phyloP scores from a whole-genome alignment of 2,329 filamentous ascomycete species.

The Byssochlamys sp. region DNA sequence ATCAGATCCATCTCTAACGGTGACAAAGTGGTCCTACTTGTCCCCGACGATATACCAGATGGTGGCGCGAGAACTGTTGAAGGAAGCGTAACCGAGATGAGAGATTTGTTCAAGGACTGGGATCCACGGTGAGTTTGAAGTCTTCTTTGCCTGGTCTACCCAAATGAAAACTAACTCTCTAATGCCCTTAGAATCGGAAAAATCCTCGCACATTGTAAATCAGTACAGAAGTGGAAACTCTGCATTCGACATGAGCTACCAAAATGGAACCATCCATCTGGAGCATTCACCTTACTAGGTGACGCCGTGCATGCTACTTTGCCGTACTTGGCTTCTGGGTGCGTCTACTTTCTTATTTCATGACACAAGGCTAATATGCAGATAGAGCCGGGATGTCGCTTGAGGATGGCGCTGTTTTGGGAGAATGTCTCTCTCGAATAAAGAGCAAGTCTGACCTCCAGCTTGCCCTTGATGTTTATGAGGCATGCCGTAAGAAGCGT shows the following conservation, averaged over 20 bases:
- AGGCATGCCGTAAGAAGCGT: constrained; percentile 48
- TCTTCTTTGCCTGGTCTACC: background rate
- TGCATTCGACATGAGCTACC: constrained; percentile 48
- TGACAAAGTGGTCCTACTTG: constrained; percentile 47
- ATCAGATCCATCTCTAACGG: background rate
- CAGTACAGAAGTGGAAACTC: constrained; percentile 53
- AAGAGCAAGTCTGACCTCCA: constrained; percentile 33
- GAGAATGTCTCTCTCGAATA: constrained; percentile 44
- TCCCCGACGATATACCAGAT: constrained; percentile 53
- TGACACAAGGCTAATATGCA: constrained; percentile 3
- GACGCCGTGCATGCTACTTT: constrained; percentile 57
- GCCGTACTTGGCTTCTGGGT: constrained; percentile 49
- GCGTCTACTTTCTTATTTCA: background rate
- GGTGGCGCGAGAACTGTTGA: constrained; percentile 42
- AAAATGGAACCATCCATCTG: constrained; percentile 49
- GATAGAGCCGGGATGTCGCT: constrained; percentile 50
- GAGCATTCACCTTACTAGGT: constrained; percentile 50
- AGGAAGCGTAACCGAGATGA: constrained; percentile 47
- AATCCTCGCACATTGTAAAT: constrained; percentile 47
- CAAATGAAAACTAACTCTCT: background rate
- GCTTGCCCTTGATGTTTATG: constrained; percentile 38
- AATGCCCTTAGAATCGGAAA: constrained; percentile 37
- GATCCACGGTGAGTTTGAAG: constrained; percentile 36
- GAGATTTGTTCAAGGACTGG: constrained; percentile 47
- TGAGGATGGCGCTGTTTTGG: constrained; percentile 51